phyloP scores from a whole-genome alignment of 2,329 filamentous ascomycete species.

The Cercospora sojina region DNA sequence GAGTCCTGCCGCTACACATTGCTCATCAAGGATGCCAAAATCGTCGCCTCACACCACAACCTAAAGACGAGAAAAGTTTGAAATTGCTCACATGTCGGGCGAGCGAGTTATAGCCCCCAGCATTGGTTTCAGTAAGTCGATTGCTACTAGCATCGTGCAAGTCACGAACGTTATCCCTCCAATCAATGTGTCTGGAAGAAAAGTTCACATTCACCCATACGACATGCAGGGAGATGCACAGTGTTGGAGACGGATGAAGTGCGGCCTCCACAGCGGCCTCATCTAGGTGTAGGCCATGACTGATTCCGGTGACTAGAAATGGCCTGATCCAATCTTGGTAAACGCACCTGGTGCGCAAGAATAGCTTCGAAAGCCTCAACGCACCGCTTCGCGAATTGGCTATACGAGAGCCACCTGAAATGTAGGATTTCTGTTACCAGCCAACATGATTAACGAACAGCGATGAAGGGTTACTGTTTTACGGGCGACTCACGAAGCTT shows the following conservation, averaged over 20 bases:
- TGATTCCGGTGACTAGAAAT: neutral
- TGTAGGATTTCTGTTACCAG: neutral
- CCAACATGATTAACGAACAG: neutral
- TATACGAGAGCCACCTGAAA: neutral
- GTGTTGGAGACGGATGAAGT: neutral
- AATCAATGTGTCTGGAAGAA: neutral
- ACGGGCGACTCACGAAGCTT: slow-evolving; percentile 2
- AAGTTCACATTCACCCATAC: neutral
- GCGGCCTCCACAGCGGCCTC: neutral
- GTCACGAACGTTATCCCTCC: neutral
- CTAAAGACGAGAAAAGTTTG: neutral
- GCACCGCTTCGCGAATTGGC: neutral
- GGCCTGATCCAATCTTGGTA: neutral
- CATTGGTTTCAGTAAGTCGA: neutral
- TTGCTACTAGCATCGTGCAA: neutral
- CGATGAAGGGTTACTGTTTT: neutral
- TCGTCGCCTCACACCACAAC: neutral
- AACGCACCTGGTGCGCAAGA: neutral
- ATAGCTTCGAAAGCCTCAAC: neutral
- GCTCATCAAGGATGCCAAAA: neutral
- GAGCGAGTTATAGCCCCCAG: neutral
- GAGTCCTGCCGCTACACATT: neutral
- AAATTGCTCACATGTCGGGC: neutral
- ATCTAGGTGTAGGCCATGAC: neutral
- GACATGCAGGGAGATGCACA: neutral